Conservation (phyloP, 139 green algal genomes). For the Chlamydomonas sp. region DNA sequence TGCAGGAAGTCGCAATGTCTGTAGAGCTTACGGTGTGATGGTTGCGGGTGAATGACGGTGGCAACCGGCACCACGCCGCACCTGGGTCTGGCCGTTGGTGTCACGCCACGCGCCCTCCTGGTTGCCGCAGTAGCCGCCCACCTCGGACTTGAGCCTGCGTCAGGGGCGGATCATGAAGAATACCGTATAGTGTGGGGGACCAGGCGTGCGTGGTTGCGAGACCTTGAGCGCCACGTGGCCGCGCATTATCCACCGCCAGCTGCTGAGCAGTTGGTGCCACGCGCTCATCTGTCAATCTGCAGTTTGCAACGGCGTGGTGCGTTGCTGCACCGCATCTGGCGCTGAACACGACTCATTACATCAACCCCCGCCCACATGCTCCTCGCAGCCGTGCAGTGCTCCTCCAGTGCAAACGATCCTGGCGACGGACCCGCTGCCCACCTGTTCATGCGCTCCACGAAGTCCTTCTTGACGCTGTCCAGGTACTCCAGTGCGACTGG, state of each 20-base stretch:
- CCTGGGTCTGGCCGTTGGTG: slow-evolving; percentile 17
- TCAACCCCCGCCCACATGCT: too few species aligned
- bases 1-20: too few species aligned
- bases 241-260: too few species aligned
- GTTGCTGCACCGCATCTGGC: not conserved
- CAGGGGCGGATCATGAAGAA: too few species aligned
- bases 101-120: slow-evolving; percentile 29
- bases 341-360: not conserved
- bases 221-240: too few species aligned
- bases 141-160: slow-evolving; percentile 32
- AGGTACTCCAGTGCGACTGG: slow-evolving; percentile 32
- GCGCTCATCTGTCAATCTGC: too few species aligned
- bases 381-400: not conserved
- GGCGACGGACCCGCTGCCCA: not conserved
- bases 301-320: too few species aligned
- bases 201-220: too few species aligned
- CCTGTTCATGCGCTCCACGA: slow-evolving; percentile 50
- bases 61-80: not conserved
- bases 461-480: slow-evolving; percentile 43
- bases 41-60: too few species aligned
- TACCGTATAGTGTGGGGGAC: not conserved
- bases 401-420: not conserved
- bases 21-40: too few species aligned
- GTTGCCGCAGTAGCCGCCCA: slow-evolving; percentile 9
- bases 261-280: too few species aligned